A percentile compares a stretch with the other conserved stretches of the same genome.
phyloP scores from a whole-genome alignment of 441 rosid species.

The Brassica hybrid region DNA sequence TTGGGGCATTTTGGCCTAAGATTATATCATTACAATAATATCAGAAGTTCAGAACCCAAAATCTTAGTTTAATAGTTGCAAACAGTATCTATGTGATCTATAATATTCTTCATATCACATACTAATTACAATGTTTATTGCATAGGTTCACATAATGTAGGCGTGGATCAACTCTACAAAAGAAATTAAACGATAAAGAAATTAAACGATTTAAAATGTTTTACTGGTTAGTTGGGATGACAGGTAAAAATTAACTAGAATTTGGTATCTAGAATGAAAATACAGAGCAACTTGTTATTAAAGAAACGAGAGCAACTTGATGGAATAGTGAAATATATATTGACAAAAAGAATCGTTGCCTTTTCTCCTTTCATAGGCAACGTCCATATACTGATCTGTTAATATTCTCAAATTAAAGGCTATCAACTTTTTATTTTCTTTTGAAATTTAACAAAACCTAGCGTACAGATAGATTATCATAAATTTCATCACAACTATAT shows the following conservation, averaged over 20 bases:
- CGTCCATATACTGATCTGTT: constrained; percentile 31
- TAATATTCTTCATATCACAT: constrained; percentile 20
- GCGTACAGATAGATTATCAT: background rate
- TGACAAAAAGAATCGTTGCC: constrained; percentile 37
- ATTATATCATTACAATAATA: constrained; percentile 5
- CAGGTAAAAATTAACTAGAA: constrained; percentile 6
- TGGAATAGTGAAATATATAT: constrained; percentile 21
- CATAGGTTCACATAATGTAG: constrained; percentile 25
- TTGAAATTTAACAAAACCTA: constrained; percentile 5
- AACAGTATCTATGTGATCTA: constrained; percentile 1
- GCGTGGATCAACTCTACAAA: constrained; percentile 27
- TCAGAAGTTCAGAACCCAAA: constrained; percentile 1
- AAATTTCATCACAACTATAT: background rate
- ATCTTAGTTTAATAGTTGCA: background rate
- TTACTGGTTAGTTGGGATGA: constrained; percentile 25
- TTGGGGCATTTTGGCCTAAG: constrained; percentile 30
- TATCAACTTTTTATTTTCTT: constrained; percentile 1
- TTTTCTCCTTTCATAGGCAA: constrained; percentile 27
- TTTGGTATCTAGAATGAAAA: constrained; percentile 22
- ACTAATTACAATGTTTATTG: constrained; percentile 5
- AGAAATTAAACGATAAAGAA: constrained; percentile 1
- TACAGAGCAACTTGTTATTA: constrained; percentile 18
- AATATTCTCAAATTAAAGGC: constrained; percentile 33
- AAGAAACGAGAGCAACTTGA: constrained; percentile 34
- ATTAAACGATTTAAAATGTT: background rate